A percentile compares a stretch with the other conserved stretches of the same genome.
phyloP scores from a whole-genome alignment of 2,329 filamentous ascomycete species.

The Aspergillus novofumigatus region DNA sequence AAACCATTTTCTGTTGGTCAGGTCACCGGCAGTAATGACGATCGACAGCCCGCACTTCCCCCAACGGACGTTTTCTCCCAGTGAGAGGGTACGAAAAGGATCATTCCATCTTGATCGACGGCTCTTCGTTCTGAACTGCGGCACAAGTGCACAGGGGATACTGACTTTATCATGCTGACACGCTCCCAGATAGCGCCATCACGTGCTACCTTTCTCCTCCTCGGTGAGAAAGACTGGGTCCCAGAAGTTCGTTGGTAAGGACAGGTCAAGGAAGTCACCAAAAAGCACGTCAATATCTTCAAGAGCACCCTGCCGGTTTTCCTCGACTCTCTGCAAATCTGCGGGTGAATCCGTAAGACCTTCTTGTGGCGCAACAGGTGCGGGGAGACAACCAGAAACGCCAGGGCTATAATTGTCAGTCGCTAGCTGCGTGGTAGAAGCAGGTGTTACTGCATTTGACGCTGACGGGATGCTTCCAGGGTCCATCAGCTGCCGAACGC shows the following conservation, averaged over 20 bases:
- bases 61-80: not conserved
- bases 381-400: not conserved
- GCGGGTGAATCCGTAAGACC: conserved; percentile 22
- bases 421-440: not conserved
- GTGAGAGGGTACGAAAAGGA: not conserved
- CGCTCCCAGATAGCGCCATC: not conserved
- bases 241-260: conserved; percentile 35
- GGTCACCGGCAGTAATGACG: conserved; percentile 1
- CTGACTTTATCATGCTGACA: not conserved
- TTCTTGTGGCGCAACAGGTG: not conserved
- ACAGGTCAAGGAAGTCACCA: conserved; percentile 34
- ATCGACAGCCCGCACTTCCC: conserved; percentile 3
- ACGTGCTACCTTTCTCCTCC: not conserved
- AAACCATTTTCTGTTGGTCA: not conserved
- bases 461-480: not conserved
- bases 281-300: conserved; percentile 34
- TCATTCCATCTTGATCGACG: not conserved
- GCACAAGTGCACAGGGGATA: not conserved
- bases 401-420: not conserved
- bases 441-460: not conserved
- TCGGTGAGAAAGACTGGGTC: conserved; percentile 28
- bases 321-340: conserved; percentile 43
- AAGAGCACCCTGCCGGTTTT: conserved; percentile 34
- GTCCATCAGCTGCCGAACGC: not conserved
- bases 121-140: not conserved